Evolutionary conservation across 306 rosid genomes (phyloP).

Genomic region (Trifolium fragiferum): DNA sequence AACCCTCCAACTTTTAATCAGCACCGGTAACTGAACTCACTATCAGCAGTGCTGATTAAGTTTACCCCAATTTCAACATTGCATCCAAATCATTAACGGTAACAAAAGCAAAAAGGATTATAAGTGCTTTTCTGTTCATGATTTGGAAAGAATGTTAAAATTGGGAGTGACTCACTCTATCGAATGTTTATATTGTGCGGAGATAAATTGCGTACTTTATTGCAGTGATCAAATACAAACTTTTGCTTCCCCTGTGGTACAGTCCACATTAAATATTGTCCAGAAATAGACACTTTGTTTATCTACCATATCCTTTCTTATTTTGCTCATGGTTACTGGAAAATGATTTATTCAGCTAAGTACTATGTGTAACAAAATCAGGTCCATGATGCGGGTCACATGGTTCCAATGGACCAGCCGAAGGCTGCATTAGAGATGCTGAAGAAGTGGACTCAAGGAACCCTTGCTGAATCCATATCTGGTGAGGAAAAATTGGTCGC

Average conservation of each 20-base stretch:
- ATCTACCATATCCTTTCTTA: background rate
- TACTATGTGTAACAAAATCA: constrained; percentile 46
- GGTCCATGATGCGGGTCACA: constrained; percentile 95
- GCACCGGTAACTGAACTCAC: background rate
- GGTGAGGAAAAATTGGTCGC: constrained; percentile 55
- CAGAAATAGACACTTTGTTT: constrained; percentile 10
- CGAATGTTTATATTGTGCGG: background rate
- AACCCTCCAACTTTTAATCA: background rate
- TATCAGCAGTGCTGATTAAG: background rate
- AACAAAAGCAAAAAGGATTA: background rate
- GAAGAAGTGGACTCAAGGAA: constrained; percentile 77
- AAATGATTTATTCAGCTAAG: constrained; percentile 23
- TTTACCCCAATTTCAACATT: constrained; percentile 23
- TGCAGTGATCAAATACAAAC: constrained; percentile 7
- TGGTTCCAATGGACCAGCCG: constrained; percentile 99
- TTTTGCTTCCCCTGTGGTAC: constrained; percentile 18
- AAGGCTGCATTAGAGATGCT: constrained; percentile 89
- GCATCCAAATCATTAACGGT: background rate
- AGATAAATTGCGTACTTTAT: background rate
- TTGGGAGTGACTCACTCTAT: background rate
- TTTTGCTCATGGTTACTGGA: background rate
- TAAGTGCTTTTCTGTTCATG: background rate
- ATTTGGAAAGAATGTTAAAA: constrained; percentile 16
- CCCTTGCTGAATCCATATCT: constrained; percentile 53
- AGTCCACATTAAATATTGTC: background rate